Conservation (phyloP, 2,329 filamentous ascomycete genomes). For the Aspergillus fischeri region DNA sequence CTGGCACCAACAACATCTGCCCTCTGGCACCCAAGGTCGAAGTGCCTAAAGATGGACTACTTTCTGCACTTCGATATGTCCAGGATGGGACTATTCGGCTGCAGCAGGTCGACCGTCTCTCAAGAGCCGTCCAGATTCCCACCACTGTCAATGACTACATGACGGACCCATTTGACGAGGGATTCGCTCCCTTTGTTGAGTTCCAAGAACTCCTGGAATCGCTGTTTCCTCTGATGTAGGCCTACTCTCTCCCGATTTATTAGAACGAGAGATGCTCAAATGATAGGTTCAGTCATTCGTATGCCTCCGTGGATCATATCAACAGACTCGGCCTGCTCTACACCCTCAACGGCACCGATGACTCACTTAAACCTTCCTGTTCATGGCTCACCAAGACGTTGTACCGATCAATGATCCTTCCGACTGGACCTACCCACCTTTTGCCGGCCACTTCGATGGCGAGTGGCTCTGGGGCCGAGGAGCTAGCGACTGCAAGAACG, state of each 20-base stretch:
- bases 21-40: constrained; percentile 26
- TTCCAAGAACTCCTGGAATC: constrained; percentile 49
- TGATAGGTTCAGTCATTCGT: constrained; percentile 30
- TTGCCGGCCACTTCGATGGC: constrained; percentile 51
- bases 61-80: constrained; percentile 26
- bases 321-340: constrained; percentile 61
- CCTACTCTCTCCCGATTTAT: background rate
- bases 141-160: constrained; percentile 38
- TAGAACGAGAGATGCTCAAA: background rate
- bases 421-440: constrained; percentile 54
- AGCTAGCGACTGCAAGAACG: constrained; percentile 54
- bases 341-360: constrained; percentile 53
- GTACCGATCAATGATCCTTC: constrained; percentile 50
- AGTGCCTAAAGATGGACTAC: constrained; percentile 25
- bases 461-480: constrained; percentile 54
- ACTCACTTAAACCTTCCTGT: constrained; percentile 51
- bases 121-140: constrained; percentile 54
- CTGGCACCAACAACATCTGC: constrained; percentile 18
- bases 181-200: constrained; percentile 57
- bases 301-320: constrained; percentile 50
- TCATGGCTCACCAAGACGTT: constrained; percentile 56
- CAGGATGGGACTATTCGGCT: constrained; percentile 24
- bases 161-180: constrained; percentile 50
- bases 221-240: constrained; percentile 50
- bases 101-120: constrained; percentile 48